These are phyloP conservation scores for Sporothrix phasma DNA, from an alignment of 2,329 filamentous ascomycete genomes.

Conservation along the genomic window DNA sequence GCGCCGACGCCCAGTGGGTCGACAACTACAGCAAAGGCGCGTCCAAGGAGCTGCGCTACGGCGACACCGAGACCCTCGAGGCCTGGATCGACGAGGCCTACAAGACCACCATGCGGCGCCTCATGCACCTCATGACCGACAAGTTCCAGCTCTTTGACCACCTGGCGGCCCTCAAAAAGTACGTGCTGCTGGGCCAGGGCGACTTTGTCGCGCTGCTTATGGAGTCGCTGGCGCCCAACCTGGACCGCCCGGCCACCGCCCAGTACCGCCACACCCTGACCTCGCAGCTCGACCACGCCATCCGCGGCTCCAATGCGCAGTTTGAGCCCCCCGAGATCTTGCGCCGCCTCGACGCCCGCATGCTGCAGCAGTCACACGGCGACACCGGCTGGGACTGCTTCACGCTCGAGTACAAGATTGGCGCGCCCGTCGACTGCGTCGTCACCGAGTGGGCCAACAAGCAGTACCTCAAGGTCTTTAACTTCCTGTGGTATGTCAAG, in stretches of 20 bases:
- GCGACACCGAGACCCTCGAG: conserved; percentile 84
- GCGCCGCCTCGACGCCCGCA: conserved; percentile 85
- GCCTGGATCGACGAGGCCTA: conserved; percentile 94
- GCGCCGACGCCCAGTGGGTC: conserved; percentile 88
- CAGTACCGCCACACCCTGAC: conserved; percentile 96
- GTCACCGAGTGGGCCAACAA: conserved; percentile 92
- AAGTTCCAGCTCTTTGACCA: conserved; percentile 96
- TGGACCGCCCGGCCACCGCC: conserved; percentile 90
- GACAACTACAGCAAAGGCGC: conserved; percentile 88
- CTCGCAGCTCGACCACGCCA: conserved; percentile 94
- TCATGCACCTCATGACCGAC: conserved; percentile 85
- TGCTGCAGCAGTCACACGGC: conserved; percentile 91
- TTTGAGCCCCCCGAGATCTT: conserved; percentile 89
- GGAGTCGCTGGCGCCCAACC: conserved; percentile 86
- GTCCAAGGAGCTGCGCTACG: conserved; percentile 84
- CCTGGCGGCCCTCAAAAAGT: conserved; percentile 82
- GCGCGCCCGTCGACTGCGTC: conserved; percentile 91
- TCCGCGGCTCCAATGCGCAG: conserved; percentile 93
- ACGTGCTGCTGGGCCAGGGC: conserved; percentile 86
- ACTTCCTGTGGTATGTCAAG: conserved; percentile 97
- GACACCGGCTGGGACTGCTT: conserved; percentile 99
- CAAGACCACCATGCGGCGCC: conserved; percentile 91
- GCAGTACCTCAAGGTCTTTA: conserved; percentile 98
- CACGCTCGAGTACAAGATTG: conserved; percentile 96
- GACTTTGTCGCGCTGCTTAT: conserved; percentile 96